Base-by-base conservation (phyloP, 345 rosid species). In the Gossypium sturtianum region DNA sequence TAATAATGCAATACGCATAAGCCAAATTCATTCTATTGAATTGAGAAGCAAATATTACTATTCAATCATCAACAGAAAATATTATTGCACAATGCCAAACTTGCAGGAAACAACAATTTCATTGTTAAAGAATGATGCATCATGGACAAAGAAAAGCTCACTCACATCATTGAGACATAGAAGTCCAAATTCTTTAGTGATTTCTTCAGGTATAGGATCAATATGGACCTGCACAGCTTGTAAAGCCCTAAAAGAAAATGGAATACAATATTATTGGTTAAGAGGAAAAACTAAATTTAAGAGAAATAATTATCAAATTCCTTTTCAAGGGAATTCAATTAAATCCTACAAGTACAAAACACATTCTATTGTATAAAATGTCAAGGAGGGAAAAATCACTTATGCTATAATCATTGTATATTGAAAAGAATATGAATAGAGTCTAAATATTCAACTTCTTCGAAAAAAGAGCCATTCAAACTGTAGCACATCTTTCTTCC, bases 171-270 rank as follows among this genome's bases (percentile, higher is more conserved):
- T 77, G 64, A 93, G 99, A 72, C 80, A 72, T 71, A 91, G 75
- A 76, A 95, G 84, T 75, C 90, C 91, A 86, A 91, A 87, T n/a
- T 85, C 91, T 78, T 76, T 81, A 19, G 82, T 83, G 80, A 95
- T 79, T 75, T 84, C 93, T 81, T 78, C 73, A 73, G 97, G 99
- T 75, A 95, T 80, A 51, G 96, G 96, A 87, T 95, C 99, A 77
- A 93, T 73, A 81, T 82, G 71, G 51, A 66, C 76, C 47, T 83
- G 85, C 82, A 93, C 85, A 58, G 76, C 75, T 73, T 74, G 87
- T 73, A 95, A 83, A 64, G 84, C 93, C 74, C 99, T 95, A 86
- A 23, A 54, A 73, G 54, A 81, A 11, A 74, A 82, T 43, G 29
- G 63, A 70, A 71, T 16, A 60, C 65, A 15, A 72, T 4, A 29